Percentiles rank a stretch among this genome's conserved stretches.
These are phyloP conservation scores for Chionographis japonica DNA, from an alignment of 106 monocot genomes.

Conservation along the genomic window DNA sequence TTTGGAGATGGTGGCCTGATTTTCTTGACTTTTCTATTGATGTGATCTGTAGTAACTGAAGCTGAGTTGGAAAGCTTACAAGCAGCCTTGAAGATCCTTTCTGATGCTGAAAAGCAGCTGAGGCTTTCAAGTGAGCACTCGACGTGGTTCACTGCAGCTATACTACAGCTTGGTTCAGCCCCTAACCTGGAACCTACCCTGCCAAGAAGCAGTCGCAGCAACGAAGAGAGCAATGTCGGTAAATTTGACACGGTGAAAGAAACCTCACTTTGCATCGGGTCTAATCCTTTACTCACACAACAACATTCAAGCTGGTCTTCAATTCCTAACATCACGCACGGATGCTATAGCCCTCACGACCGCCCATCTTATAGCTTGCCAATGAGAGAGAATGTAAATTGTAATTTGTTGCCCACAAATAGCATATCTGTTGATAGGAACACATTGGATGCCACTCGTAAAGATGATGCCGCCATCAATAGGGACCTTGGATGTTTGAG, in stretches of 20 bases:
- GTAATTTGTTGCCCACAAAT: slow-evolving; percentile 1
- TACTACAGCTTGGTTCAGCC: slow-evolving; percentile 73
- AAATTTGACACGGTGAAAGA: background rate
- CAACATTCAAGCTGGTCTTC: slow-evolving; percentile 18
- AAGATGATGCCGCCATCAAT: slow-evolving; percentile 6
- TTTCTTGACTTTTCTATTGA: background rate
- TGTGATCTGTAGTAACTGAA: slow-evolving; percentile 50
- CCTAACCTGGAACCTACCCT: slow-evolving; percentile 32
- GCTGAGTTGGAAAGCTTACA: slow-evolving; percentile 71
- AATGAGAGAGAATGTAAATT: slow-evolving; percentile 7
- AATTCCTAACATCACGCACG: slow-evolving; percentile 9
- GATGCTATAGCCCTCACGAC: slow-evolving; percentile 18
- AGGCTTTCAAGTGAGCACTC: slow-evolving; percentile 73
- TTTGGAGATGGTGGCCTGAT: no score
- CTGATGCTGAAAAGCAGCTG: slow-evolving; percentile 89
- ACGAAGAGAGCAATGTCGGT: slow-evolving; percentile 16
- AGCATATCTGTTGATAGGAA: slow-evolving; percentile 9
- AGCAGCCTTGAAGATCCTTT: slow-evolving; percentile 78
- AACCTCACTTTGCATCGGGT: background rate
- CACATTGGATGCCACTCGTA: background rate
- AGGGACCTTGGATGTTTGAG: slow-evolving; percentile 3
- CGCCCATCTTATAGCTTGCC: slow-evolving; percentile 17
- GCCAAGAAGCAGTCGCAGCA: slow-evolving; percentile 33
- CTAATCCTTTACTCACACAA: slow-evolving; percentile 4
- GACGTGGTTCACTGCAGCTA: slow-evolving; percentile 84